phyloP scores from a whole-genome alignment of 192 early-diverging fungal species.

The Coemansia sp. region DNA sequence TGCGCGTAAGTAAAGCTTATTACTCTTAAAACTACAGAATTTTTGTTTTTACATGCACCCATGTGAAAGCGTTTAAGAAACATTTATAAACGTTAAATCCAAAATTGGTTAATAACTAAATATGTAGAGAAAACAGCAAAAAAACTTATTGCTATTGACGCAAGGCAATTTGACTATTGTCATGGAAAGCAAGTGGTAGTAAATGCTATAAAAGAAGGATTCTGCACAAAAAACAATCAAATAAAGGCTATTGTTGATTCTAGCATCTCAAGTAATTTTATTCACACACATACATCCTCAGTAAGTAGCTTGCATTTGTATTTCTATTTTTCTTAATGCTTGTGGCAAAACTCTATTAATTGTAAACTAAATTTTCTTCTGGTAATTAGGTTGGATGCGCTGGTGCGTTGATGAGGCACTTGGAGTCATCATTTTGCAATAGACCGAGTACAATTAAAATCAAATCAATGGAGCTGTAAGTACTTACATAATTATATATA shows the following conservation, averaged over 20 bases:
- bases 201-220: neutral
- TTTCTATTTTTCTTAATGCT: neutral
- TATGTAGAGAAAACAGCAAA: neutral
- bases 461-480: constrained; percentile 19
- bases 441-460: neutral
- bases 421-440: constrained; percentile 2
- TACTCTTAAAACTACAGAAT: neutral
- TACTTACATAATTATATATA: neutral
- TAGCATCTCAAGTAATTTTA: neutral
- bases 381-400: constrained; percentile 34
- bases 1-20: neutral
- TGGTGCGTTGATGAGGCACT: constrained; percentile 33
- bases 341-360: neutral
- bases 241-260: neutral
- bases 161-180: constrained; percentile 9
- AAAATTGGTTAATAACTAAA: neutral
- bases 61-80: neutral
- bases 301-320: neutral
- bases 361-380: neutral
- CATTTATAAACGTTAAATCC: too few relatives aligned
- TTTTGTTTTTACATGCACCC: neutral
- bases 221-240: neutral
- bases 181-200: neutral
- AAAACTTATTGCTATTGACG: neutral
- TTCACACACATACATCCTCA: constrained; percentile 1